Conservation (phyloP, 257 asterid genomes). For the Ophiorrhiza pumila region DNA sequence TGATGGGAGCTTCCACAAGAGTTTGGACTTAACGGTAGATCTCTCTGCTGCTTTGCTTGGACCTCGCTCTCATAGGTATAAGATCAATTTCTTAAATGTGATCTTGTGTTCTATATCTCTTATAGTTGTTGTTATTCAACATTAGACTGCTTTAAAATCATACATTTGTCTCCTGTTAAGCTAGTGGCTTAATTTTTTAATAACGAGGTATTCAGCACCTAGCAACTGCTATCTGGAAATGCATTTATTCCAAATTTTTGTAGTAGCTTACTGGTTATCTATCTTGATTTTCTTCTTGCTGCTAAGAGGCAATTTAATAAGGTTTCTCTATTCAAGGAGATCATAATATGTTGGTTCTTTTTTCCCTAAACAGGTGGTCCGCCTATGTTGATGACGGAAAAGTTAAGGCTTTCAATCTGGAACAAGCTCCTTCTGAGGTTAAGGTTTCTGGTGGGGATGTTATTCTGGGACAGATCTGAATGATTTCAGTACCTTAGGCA, state of each 20-base stretch:
- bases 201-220: background rate
- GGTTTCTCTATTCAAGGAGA: background rate
- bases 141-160: background rate
- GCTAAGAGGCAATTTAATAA: background rate
- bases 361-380: slow-evolving; percentile 65
- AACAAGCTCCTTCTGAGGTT: slow-evolving; percentile 76
- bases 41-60: slow-evolving; percentile 86
- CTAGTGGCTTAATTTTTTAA: background rate
- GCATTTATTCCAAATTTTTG: background rate
- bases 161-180: background rate
- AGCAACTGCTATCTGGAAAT: background rate
- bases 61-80: slow-evolving; percentile 76
- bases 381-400: slow-evolving; percentile 88
- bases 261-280: background rate
- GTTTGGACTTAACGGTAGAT: slow-evolving; percentile 69
- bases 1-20: slow-evolving; percentile 93
- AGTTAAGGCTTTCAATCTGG: slow-evolving; percentile 76
- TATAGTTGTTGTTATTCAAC: background rate
- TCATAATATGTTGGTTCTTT: background rate
- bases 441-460: slow-evolving; percentile 87
- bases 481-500: background rate
- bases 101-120: background rate
- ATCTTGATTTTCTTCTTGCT: background rate
- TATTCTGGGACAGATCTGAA: slow-evolving; percentile 69
- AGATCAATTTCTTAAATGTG: background rate